Base-by-base conservation (phyloP, 2,329 filamentous ascomycete genomes). In the Cordyceps farinosa region DNA sequence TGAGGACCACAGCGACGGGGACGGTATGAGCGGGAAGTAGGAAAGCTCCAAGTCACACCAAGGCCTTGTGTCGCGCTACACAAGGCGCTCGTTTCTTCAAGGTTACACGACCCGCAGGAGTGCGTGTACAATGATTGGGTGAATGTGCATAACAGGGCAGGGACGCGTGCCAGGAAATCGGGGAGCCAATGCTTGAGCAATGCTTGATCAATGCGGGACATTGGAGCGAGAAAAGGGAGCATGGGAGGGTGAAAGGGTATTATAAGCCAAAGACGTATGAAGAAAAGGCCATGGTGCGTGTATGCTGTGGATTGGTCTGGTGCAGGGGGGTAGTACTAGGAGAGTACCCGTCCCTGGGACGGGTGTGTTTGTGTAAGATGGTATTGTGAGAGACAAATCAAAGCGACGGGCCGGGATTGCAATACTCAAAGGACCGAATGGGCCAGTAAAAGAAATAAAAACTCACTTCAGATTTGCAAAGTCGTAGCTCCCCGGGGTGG, bases 381-480 rank as follows among this genome's bases (percentile, higher is more conserved):
- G 32, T 38, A 45, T 30, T n/a, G 40, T 48, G 34, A 50, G 34
- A 50, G 55, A 50, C 55, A 58, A 22, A 58, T 50, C 13, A 40
- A n/a, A 34, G 32, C 44, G 40, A 38, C 45, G 44, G 29, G 34
- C 34, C 42, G 56, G 55, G 48, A 65, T 47, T 62, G 57, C 15
- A 44, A 22, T 44, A 30, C 15, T 51, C 45, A 64, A 54, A 62
- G 56, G 29, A 36, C 15, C 51, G 51, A 62, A 57, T 58, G 61
- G 57, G 45, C 61, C 65, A 64, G 60, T 62, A 65, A 70, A 72
- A 67, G 63, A 22, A 70, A 63, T 34, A 63, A 63, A 53, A 52
- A 81, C 83, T 72, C 73, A 85, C 83, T 83, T 82, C 74, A 38
- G 77, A 71, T 69, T 79, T 77, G 58, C 78, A 74, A 61, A 85